Percentiles rank a stretch among this genome's conserved stretches.
Conservation (phyloP, 306 rosid species). For the barrel medic (Medicago truncatula) region DNA sequence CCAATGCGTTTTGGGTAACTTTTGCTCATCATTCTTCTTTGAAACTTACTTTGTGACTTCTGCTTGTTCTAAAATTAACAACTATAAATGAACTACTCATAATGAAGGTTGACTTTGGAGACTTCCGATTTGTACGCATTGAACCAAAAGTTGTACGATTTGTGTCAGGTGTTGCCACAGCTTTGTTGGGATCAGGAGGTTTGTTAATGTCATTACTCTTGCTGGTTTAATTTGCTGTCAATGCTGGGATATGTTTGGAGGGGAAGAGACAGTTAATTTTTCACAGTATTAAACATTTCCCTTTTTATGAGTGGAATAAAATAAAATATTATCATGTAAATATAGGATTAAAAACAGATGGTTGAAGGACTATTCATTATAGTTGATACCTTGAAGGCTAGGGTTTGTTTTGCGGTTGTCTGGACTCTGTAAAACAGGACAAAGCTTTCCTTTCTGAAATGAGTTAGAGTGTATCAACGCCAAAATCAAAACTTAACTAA, state of each 20-base stretch:
- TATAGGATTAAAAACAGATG: background rate
- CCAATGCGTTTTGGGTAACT: slow-evolving; percentile 93
- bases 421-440: background rate
- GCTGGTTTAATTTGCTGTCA: slow-evolving; percentile 28
- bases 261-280: background rate
- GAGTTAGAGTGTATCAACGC: background rate
- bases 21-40: slow-evolving; percentile 42
- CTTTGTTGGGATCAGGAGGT: slow-evolving; percentile 97
- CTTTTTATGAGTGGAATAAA: background rate
- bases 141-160: slow-evolving; percentile 76
- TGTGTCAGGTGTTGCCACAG: slow-evolving; percentile 95
- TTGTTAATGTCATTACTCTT: slow-evolving; percentile 45
- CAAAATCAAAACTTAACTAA: background rate
- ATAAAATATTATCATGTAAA: background rate
- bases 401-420: background rate
- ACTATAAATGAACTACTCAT: slow-evolving; percentile 34
- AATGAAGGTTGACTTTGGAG: slow-evolving; percentile 98
- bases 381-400: background rate
- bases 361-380: slow-evolving; percentile 23
- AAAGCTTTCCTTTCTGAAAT: background rate
- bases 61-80: slow-evolving; percentile 32
- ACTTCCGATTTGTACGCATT: slow-evolving; percentile 84
- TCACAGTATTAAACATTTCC: background rate
- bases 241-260: slow-evolving; percentile 14
- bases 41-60: slow-evolving; percentile 20